A percentile compares a stretch with the other conserved stretches of the same genome.
These are phyloP conservation scores for Trichoderma sp. DNA, from an alignment of 2,329 filamentous ascomycete genomes.

Conservation along the genomic window DNA sequence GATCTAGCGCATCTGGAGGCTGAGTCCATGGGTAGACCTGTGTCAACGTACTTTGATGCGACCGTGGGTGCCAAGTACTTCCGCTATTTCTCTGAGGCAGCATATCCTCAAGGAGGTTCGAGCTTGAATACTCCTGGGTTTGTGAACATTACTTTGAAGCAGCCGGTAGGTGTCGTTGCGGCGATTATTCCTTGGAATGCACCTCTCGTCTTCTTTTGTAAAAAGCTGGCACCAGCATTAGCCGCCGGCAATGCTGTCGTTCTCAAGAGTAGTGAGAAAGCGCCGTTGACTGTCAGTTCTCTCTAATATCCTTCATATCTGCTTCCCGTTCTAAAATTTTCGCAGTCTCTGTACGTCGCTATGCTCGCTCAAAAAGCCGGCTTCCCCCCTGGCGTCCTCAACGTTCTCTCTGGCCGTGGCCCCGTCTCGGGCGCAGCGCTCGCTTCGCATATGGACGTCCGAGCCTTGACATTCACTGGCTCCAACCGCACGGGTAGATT, in stretches of 20 bases:
- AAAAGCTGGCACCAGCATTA: constrained; percentile 66
- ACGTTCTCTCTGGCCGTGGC: constrained; percentile 65
- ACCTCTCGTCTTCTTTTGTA: constrained; percentile 35
- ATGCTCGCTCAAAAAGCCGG: constrained; percentile 65
- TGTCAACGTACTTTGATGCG: background rate
- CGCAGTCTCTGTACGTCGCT: constrained; percentile 49
- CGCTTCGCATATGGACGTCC: constrained; percentile 59
- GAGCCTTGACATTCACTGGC: constrained; percentile 71
- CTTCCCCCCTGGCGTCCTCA: constrained; percentile 72
- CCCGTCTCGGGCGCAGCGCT: constrained; percentile 61
- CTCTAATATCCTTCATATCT: background rate
- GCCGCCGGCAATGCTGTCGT: constrained; percentile 59
- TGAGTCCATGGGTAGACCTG: background rate
- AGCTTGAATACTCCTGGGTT: background rate
- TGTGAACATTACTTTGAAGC: constrained; percentile 42
- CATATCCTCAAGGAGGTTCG: background rate
- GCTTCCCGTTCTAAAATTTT: background rate
- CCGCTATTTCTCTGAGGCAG: background rate
- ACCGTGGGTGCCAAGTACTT: background rate
- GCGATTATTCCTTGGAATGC: constrained; percentile 70
- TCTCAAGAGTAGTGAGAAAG: constrained; percentile 59
- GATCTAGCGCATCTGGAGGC: background rate
- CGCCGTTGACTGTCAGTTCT: constrained; percentile 48
- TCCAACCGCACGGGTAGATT: constrained; percentile 63
- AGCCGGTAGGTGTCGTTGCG: constrained; percentile 67